Percentiles rank a stretch among this genome's conserved stretches.
These are phyloP conservation scores for Pyrenophora seminiperda DNA, from an alignment of 2,329 filamentous ascomycete genomes.

Conservation along the genomic window DNA sequence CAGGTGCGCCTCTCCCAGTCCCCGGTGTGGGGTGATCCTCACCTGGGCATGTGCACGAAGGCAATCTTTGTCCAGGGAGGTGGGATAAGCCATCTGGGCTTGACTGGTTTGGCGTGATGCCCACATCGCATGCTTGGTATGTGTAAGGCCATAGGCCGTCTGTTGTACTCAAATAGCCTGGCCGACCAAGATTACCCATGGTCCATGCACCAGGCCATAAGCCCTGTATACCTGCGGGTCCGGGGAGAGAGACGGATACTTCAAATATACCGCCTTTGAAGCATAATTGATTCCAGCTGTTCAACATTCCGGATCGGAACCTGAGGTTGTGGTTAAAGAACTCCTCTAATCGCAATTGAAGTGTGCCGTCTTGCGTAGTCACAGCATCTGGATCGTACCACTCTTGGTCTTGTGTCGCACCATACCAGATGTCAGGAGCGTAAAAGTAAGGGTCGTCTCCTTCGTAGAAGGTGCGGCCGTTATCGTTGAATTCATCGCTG, in stretches of 20 bases:
- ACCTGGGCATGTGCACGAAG: slow-evolving; percentile 53
- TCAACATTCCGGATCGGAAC: slow-evolving; percentile 58
- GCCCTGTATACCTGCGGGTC: slow-evolving; percentile 56
- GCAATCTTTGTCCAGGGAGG: slow-evolving; percentile 53
- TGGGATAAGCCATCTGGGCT: slow-evolving; percentile 50
- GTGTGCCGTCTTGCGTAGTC: slow-evolving; percentile 55
- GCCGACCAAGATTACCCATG: slow-evolving; percentile 60
- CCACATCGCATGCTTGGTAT: slow-evolving; percentile 57
- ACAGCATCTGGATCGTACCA: slow-evolving; percentile 60
- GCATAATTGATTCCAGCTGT: slow-evolving; percentile 61
- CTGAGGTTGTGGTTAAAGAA: slow-evolving; percentile 54
- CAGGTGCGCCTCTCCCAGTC: slow-evolving; percentile 54
- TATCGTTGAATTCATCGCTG: slow-evolving; percentile 62
- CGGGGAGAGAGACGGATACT: slow-evolving; percentile 58
- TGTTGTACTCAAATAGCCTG: slow-evolving; percentile 58
- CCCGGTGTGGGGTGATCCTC: slow-evolving; percentile 57
- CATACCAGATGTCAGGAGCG: slow-evolving; percentile 61
- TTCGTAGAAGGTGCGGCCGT: slow-evolving; percentile 60
- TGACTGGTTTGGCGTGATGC: slow-evolving; percentile 58
- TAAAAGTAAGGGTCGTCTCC: slow-evolving; percentile 64
- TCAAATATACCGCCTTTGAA: slow-evolving; percentile 62
- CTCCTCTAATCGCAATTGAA: slow-evolving; percentile 54
- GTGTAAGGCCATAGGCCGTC: slow-evolving; percentile 63
- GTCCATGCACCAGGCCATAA: slow-evolving; percentile 61
- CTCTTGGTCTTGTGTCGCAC: slow-evolving; percentile 57